These are phyloP conservation scores for Guyanaporus albipodus DNA, from an alignment of 768 basidiomycete genomes.

Conservation along the genomic window DNA sequence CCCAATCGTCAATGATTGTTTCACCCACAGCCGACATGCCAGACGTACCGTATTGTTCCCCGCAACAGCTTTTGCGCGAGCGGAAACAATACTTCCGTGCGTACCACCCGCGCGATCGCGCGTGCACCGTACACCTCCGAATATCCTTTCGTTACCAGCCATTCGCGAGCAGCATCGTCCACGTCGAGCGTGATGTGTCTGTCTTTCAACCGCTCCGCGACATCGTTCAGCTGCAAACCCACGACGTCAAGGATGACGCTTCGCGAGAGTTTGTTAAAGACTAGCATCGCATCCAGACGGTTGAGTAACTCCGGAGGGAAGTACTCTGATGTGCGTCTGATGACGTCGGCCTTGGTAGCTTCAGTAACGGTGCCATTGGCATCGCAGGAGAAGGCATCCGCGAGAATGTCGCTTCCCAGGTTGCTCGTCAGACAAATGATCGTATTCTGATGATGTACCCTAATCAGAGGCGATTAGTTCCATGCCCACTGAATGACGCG, in stretches of 20 bases:
- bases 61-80: constrained; percentile 75
- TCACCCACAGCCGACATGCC: neutral
- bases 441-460: constrained; percentile 56
- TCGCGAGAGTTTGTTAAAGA: constrained; percentile 87
- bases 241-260: constrained; percentile 77
- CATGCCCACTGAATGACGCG: constrained; percentile 15
- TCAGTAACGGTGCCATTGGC: constrained; percentile 60
- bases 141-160: constrained; percentile 76
- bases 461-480: neutral
- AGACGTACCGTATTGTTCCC: constrained; percentile 67
- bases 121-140: constrained; percentile 85
- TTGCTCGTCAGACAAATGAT: constrained; percentile 91
- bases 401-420: constrained; percentile 77
- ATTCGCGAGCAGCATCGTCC: constrained; percentile 53
- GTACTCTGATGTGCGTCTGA: constrained; percentile 70
- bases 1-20: neutral
- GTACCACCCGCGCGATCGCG: constrained; percentile 82
- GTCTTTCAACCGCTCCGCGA: constrained; percentile 58
- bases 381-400: constrained; percentile 58
- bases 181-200: constrained; percentile 72
- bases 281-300: constrained; percentile 79
- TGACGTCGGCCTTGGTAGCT: constrained; percentile 60
- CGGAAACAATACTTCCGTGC: constrained; percentile 77
- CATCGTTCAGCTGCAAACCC: constrained; percentile 68
- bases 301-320: constrained; percentile 92